Conservation (phyloP, 371 early-diverging fungal genomes). For the Saksenaea vasiformis region DNA sequence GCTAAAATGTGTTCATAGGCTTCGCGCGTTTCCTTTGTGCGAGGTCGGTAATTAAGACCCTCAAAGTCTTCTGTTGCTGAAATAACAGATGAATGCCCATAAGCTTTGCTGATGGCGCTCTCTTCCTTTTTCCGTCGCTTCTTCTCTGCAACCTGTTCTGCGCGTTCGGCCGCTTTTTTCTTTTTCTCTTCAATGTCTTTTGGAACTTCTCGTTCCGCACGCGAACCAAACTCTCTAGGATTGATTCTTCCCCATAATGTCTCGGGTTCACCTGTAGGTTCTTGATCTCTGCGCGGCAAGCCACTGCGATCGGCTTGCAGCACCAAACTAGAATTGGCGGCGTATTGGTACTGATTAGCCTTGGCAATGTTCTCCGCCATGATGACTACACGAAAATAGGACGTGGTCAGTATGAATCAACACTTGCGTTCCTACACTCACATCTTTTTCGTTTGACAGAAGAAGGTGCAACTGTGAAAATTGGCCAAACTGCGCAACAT, state of each 20-base stretch:
- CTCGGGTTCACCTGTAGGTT: slow-evolving; percentile 96
- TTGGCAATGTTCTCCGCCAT: slow-evolving; percentile 82
- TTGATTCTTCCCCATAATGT: slow-evolving; percentile 87
- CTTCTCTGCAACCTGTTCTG: slow-evolving; percentile 54
- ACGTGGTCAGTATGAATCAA: background rate
- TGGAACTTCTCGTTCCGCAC: slow-evolving; percentile 71
- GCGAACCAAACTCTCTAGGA: slow-evolving; percentile 84
- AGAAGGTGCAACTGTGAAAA: slow-evolving; percentile 3
- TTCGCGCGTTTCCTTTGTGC: slow-evolving; percentile 91
- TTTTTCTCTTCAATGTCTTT: slow-evolving; percentile 70
- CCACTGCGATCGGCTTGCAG: slow-evolving; percentile 86
- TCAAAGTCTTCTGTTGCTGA: slow-evolving; percentile 92
- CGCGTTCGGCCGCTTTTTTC: slow-evolving; percentile 55
- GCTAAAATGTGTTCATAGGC: slow-evolving; percentile 88
- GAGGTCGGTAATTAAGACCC: slow-evolving; percentile 85
- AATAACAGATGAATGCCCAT: slow-evolving; percentile 83
- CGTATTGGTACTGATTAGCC: slow-evolving; percentile 85
- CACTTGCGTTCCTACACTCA: background rate
- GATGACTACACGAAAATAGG: background rate
- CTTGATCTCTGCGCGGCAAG: slow-evolving; percentile 85
- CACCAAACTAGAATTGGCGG: slow-evolving; percentile 93
- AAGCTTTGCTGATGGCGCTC: slow-evolving; percentile 61
- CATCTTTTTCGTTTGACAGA: slow-evolving; percentile 1
- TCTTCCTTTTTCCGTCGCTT: slow-evolving; percentile 63
- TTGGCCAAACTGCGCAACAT: background rate